phyloP scores from a whole-genome alignment of 352 stramenopile species.

The Phytophthora litchii region DNA sequence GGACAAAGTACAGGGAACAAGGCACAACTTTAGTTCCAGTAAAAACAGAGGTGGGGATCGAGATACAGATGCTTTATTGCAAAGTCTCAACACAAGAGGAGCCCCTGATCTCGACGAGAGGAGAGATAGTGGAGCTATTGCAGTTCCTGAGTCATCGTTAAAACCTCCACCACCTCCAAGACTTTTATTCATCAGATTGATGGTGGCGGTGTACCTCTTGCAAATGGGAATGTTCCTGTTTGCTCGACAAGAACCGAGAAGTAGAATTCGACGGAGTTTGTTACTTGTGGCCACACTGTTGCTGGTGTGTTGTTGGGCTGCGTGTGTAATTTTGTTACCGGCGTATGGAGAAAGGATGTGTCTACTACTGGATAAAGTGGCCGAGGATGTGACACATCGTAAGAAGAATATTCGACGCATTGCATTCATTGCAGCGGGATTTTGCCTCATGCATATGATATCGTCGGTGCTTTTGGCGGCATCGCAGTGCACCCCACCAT shows the following conservation, averaged over 20 bases:
- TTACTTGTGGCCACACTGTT: conserved; percentile 53
- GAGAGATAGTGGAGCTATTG: conserved; percentile 23
- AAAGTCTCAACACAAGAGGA: conserved; percentile 29
- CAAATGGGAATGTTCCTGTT: conserved; percentile 56
- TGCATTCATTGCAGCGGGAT: conserved; percentile 55
- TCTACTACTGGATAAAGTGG: conserved; percentile 57
- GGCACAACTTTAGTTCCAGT: background rate
- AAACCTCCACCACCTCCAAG: conserved; percentile 41
- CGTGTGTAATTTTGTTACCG: conserved; percentile 56
- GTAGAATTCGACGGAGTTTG: conserved; percentile 42
- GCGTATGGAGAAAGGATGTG: conserved; percentile 65
- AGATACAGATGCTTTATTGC: conserved; percentile 18
- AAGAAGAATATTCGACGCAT: conserved; percentile 70
- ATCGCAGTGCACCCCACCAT: conserved; percentile 41
- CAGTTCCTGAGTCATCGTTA: conserved; percentile 10
- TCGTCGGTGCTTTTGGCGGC: conserved; percentile 52
- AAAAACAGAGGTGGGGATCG: conserved; percentile 6
- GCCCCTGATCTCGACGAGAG: conserved; percentile 26
- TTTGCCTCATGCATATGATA: conserved; percentile 59
- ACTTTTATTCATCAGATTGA: conserved; percentile 61
- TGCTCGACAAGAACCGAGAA: conserved; percentile 33
- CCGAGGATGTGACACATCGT: conserved; percentile 49
- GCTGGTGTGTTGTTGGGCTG: conserved; percentile 54
- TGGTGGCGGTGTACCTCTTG: conserved; percentile 52
- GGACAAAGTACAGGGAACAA: conserved; percentile 48